Conservation (phyloP, 352 stramenopile species). For the Saprolegnia parasitica region DNA sequence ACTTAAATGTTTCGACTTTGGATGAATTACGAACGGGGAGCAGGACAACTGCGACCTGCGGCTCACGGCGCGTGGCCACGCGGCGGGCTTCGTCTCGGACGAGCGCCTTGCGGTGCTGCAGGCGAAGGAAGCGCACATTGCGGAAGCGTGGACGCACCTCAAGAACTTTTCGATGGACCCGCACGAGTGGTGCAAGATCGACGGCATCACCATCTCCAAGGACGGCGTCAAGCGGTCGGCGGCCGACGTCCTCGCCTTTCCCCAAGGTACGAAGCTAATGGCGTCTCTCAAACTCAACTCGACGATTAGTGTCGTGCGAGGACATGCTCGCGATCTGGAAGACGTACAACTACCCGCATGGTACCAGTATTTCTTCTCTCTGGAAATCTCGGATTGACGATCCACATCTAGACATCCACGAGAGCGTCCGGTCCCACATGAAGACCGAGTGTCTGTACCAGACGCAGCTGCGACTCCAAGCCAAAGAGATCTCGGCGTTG, state of each 20-base stretch:
- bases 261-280: constrained; percentile 40
- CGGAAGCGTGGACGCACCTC: constrained; percentile 45
- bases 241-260: constrained; percentile 68
- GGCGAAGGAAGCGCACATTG: constrained; percentile 77
- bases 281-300: constrained; percentile 7
- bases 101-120: constrained; percentile 77
- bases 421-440: constrained; percentile 52
- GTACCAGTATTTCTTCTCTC: constrained; percentile 40
- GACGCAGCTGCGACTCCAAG: constrained; percentile 89
- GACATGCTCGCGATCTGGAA: constrained; percentile 61
- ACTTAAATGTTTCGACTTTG: background rate
- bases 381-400: constrained; percentile 38
- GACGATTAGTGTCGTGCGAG: constrained; percentile 29
- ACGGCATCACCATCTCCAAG: constrained; percentile 59
- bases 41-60: constrained; percentile 96
- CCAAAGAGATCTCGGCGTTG: constrained; percentile 96
- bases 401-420: constrained; percentile 66
- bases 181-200: constrained; percentile 79
- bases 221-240: constrained; percentile 78
- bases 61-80: constrained; percentile 90
- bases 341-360: constrained; percentile 43
- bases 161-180: constrained; percentile 58
- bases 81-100: constrained; percentile 62
- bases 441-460: constrained; percentile 91
- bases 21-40: background rate